Conservation (phyloP, 768 basidiomycete species). For the Macrolepiota fuliginosa region DNA sequence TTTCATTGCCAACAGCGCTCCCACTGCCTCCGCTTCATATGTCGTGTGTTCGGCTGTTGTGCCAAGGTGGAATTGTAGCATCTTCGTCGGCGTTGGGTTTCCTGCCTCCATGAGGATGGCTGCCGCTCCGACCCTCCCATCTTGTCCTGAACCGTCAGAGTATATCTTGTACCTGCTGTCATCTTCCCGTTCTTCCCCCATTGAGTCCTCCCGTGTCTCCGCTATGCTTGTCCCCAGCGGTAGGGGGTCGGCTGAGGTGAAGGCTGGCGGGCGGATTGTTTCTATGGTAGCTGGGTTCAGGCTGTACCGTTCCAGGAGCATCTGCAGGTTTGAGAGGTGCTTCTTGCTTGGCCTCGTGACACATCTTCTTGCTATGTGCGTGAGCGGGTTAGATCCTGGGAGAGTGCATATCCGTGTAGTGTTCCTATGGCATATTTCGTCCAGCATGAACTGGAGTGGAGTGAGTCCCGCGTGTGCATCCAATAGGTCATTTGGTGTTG, state of each 20-base stretch:
- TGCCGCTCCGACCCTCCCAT: conserved; percentile 22
- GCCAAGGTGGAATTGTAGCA: conserved; percentile 16
- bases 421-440: conserved; percentile 12
- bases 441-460: conserved; percentile 13
- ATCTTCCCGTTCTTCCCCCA: conserved; percentile 3
- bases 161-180: conserved; percentile 13
- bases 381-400: conserved; percentile 13
- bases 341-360: neutral
- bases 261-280: neutral
- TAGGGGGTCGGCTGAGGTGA: neutral
- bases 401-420: conserved; percentile 16
- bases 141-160: conserved; percentile 19
- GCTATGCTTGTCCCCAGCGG: conserved; percentile 1
- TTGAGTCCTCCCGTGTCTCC: conserved; percentile 5
- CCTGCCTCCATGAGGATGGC: conserved; percentile 12
- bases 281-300: conserved; percentile 13
- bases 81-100: neutral
- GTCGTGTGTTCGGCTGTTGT: conserved; percentile 15
- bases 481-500: conserved; percentile 18
- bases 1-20: conserved; percentile 18
- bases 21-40: conserved; percentile 22
- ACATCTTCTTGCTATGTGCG: neutral
- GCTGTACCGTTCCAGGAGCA: conserved; percentile 6
- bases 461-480: conserved; percentile 18
- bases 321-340: conserved; percentile 10